phyloP scores from a whole-genome alignment of 164 flowering plant species.

The Houttuynia cordata region DNA sequence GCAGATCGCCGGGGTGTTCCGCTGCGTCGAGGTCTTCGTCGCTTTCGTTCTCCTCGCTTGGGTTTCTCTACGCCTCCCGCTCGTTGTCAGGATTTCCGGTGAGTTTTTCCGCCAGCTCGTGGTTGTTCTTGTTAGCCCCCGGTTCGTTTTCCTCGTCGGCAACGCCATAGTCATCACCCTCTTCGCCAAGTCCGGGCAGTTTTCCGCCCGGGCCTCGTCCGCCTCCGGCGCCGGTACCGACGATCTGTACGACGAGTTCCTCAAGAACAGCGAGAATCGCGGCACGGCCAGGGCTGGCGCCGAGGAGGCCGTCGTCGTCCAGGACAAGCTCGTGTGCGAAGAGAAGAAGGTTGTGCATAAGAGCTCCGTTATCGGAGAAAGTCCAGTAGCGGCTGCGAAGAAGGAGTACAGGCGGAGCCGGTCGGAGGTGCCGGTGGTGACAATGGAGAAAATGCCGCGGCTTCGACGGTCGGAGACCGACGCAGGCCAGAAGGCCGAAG shows the following conservation, averaged over 20 bases:
- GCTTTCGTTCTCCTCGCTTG: conserved; percentile 32
- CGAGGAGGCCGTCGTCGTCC: conserved; percentile 10
- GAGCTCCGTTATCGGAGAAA: background rate
- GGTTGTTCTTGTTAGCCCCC: conserved; percentile 24
- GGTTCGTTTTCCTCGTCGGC: conserved; percentile 47
- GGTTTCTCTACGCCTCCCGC: conserved; percentile 30
- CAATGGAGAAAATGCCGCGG: background rate
- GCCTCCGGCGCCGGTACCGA: background rate
- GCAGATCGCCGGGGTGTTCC: conserved; percentile 30
- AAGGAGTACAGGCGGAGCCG: conserved; percentile 19
- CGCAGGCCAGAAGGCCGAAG: conserved; percentile 4
- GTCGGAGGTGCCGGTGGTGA: conserved; percentile 22
- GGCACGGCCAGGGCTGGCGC: background rate
- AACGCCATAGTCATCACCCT: conserved; percentile 42
- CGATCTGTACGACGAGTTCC: conserved; percentile 30
- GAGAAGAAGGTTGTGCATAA: background rate
- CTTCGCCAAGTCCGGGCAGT: conserved; percentile 40
- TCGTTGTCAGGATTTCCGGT: conserved; percentile 25
- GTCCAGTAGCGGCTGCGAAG: background rate
- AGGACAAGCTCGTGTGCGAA: conserved; percentile 17
- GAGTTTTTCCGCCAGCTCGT: conserved; percentile 24
- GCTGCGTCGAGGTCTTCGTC: conserved; percentile 34
- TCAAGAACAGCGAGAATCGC: conserved; percentile 20
- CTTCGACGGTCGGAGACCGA: conserved; percentile 52
- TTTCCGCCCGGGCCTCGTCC: conserved; percentile 3